phyloP scores from a whole-genome alignment of 768 basidiomycete species.

The Lentinula lateritia region DNA sequence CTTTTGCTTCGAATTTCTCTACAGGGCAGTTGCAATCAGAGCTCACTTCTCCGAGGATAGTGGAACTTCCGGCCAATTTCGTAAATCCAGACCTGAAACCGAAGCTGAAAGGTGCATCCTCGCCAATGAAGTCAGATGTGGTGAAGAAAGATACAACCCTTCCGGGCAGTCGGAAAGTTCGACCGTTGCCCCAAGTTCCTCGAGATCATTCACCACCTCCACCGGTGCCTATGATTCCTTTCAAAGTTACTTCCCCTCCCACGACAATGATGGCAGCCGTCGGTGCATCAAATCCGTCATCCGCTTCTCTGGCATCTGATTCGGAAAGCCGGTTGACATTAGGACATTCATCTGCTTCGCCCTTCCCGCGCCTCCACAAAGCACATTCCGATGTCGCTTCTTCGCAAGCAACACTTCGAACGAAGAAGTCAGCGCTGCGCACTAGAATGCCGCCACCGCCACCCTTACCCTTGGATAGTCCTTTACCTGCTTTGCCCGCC shows the following conservation, averaged over 20 bases:
- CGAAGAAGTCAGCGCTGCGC: background rate
- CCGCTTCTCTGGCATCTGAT: background rate
- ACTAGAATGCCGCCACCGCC: background rate
- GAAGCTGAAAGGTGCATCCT: background rate
- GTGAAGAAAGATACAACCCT: background rate
- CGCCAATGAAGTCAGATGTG: background rate
- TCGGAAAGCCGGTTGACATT: background rate
- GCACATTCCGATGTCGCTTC: background rate
- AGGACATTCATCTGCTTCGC: background rate
- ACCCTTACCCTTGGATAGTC: conserved; percentile 7
- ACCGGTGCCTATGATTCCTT: background rate
- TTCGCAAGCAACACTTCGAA: background rate
- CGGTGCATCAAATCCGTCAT: background rate
- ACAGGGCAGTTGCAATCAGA: background rate
- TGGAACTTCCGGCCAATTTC: conserved; percentile 5
- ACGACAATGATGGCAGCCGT: background rate
- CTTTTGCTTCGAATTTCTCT: background rate
- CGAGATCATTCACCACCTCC: background rate
- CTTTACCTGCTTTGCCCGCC: background rate
- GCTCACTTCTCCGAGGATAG: background rate
- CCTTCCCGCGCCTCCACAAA: background rate
- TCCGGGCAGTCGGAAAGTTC: background rate
- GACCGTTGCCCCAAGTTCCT: conserved; percentile 4
- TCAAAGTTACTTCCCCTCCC: background rate
- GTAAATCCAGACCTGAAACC: background rate